Base-by-base conservation (phyloP, 1,284 basidiomycete genomes). In the Pseudozyma sp. region DNA sequence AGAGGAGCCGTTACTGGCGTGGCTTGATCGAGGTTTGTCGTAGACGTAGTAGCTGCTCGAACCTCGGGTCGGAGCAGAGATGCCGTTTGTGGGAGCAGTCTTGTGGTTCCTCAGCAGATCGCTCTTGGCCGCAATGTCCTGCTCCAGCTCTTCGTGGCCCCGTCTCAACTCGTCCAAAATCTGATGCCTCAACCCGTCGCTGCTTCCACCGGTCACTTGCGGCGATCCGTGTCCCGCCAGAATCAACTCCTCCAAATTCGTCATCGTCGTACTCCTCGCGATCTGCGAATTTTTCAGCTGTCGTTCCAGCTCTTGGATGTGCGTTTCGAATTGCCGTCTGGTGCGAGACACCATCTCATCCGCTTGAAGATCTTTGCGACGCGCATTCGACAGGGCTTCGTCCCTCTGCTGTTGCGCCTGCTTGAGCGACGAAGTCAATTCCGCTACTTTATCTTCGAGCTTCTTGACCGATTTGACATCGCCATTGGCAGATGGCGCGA, bases 341-440 rank as follows among this genome's bases (percentile, higher is more conserved):
- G 89, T 90, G 14, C 92, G 87, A 37, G 88, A 87, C 5, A 90
- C 88, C 10, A 92, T 87, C 76, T 93, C 91, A 4, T 86, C 85
- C 70, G 92, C 91, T 14, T 92, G 85, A 37, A 88, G 87, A 50
- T 90, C 88, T 81, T 91, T 92, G 13, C 78, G 64, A 29, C 10
- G 91, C 88, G 57, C 88, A 87, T 79, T 90, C 87, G 45, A 89
- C 86, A 72, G 54, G 7, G 84, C 83, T 42, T 82, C 74, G 54
- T 84, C 83, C 17, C 82, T 68, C 53, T 84, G 78, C 57, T 77
- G 65, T 49, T 76, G 68, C 13, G 75, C 79, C 29, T 77, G 63
- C 5, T 65, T 71, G 35, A 82, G 45, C 13, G 54, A 55, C n/a
- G 30, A 19, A 7, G 62, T 70, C 37, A 83, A 57, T 66, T 88